Conservation (phyloP, 2,329 filamentous ascomycete species). For the Hypoxylon sp. region DNA sequence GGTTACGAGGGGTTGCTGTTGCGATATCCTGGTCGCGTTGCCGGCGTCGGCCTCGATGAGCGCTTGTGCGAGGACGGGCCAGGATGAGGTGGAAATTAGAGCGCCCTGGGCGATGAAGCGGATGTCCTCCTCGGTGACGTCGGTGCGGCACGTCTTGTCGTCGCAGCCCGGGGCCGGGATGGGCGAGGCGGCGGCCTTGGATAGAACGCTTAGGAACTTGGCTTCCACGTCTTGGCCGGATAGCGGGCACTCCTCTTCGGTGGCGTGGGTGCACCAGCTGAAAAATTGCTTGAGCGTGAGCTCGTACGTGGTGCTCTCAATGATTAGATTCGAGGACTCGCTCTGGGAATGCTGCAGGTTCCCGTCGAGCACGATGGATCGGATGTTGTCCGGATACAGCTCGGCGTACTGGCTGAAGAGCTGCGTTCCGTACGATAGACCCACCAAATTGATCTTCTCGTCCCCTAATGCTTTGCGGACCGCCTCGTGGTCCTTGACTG, state of each 20-base stretch:
- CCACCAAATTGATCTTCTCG: constrained; percentile 54
- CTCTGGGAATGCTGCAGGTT: constrained; percentile 59
- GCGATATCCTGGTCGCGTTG: constrained; percentile 57
- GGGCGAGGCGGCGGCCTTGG: constrained; percentile 52
- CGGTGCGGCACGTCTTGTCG: constrained; percentile 47
- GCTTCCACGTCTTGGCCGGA: constrained; percentile 50
- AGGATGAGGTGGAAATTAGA: constrained; percentile 46
- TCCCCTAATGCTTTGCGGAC: constrained; percentile 51
- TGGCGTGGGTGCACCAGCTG: constrained; percentile 53
- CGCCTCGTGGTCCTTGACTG: constrained; percentile 53
- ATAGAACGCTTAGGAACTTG: constrained; percentile 50
- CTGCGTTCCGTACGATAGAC: constrained; percentile 62
- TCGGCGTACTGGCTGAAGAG: constrained; percentile 61
- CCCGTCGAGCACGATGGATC: constrained; percentile 62
- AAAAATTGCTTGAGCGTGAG: constrained; percentile 57
- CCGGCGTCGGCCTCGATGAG: constrained; percentile 53
- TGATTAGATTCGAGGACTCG: constrained; percentile 55
- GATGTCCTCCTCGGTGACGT: constrained; percentile 55
- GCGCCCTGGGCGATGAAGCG: constrained; percentile 54
- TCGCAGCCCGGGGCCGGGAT: constrained; percentile 57
- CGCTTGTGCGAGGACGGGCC: constrained; percentile 47
- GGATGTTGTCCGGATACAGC: constrained; percentile 60
- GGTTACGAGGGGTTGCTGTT: constrained; percentile 46
- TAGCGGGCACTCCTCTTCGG: constrained; percentile 51
- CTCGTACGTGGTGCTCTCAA: constrained; percentile 57